A percentile compares a stretch with the other conserved stretches of the same genome.
phyloP scores from a whole-genome alignment of 2,329 filamentous ascomycete species.

The Pezicula radicicola region DNA sequence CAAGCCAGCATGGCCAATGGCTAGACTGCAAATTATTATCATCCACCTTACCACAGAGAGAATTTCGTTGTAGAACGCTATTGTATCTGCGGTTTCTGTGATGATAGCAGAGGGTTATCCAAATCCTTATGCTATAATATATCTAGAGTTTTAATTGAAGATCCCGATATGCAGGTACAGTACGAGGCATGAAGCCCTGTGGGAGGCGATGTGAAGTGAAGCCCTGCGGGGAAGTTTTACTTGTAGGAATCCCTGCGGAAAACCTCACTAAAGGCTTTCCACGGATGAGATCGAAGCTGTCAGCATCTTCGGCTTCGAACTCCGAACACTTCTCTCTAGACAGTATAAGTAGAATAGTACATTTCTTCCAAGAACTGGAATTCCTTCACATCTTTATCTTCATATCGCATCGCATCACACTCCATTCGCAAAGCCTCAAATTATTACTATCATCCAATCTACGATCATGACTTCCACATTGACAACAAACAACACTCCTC shows the following conservation, averaged over 20 bases:
- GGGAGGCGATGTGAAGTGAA: no score
- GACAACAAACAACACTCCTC: background rate
- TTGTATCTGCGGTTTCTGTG: no score
- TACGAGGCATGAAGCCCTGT: no score
- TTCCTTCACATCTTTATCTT: background rate
- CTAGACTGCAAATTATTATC: no score
- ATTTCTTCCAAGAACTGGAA: background rate
- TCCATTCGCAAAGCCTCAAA: background rate
- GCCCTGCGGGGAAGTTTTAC: slow-evolving; percentile 1
- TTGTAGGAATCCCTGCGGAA: slow-evolving; percentile 5
- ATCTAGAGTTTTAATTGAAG: no score
- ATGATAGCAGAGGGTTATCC: no score
- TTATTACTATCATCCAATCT: background rate
- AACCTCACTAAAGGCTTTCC: background rate
- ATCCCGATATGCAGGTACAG: no score
- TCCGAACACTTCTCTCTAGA: background rate
- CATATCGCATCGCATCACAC: background rate
- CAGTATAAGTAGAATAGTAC: no score
- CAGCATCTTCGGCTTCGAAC: background rate
- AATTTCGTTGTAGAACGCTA: no score
- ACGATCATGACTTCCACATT: background rate
- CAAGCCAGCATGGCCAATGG: no score
- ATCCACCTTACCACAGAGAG: no score
- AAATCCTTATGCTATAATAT: no score
- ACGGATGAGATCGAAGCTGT: background rate